A percentile compares a stretch with the other conserved stretches of the same genome.
These are phyloP conservation scores for Skeletonema potamos DNA, from an alignment of 108 stramenopile genomes.

Conservation along the genomic window DNA sequence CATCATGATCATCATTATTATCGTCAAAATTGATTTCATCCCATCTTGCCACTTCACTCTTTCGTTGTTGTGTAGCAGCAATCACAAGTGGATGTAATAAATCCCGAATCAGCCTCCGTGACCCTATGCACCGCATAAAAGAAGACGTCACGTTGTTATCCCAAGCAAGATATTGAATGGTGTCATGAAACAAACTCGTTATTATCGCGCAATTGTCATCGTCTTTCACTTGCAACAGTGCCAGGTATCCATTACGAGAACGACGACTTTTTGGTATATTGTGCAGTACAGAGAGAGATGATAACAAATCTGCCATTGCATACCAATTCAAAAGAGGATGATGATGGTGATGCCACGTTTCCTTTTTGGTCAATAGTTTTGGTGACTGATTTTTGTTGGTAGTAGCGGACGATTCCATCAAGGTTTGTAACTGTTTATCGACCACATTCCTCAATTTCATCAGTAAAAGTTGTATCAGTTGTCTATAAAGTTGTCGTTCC, in stretches of 20 bases:
- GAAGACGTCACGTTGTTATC: constrained; percentile 13
- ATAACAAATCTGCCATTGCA: constrained; percentile 11
- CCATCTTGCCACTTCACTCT: not conserved
- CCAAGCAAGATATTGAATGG: constrained; percentile 13
- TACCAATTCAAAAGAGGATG: constrained; percentile 18
- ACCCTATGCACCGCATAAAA: constrained; percentile 26
- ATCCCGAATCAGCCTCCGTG: constrained; percentile 23
- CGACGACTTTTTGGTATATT: constrained; percentile 1
- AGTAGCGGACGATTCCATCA: not conserved
- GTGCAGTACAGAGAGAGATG: constrained; percentile 3
- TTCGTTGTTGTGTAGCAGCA: not conserved
- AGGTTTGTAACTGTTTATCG: not conserved
- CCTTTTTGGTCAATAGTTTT: constrained; percentile 2
- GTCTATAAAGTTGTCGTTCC: not conserved
- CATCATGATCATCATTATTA: not conserved
- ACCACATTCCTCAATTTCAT: not conserved
- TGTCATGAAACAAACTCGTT: not conserved
- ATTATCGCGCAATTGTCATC: not conserved
- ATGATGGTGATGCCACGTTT: not conserved
- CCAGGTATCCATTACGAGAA: not conserved
- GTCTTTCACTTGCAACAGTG: not conserved
- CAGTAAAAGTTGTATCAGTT: constrained; percentile 1
- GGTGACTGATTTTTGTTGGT: not conserved
- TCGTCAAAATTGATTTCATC: not conserved
- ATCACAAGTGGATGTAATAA: constrained; percentile 12